Evolutionary conservation across 2,329 filamentous ascomycete species (phyloP), one percentile per base, ranked within the genome.

Genomic region (Sarocladium kiliense): DNA sequence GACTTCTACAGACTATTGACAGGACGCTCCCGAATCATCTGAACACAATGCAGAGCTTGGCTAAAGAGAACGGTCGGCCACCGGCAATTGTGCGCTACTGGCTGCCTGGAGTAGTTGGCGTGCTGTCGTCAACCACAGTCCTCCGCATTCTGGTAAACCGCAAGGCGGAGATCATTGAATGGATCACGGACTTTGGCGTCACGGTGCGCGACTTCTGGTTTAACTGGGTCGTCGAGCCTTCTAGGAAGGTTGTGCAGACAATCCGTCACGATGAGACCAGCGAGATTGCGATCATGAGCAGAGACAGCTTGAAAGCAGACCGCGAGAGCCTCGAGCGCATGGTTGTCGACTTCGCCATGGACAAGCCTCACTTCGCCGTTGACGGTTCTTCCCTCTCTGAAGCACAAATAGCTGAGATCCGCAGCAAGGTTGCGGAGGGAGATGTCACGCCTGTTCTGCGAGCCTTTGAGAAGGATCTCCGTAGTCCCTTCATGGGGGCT

Each of bases 271-370:
- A 97, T 64, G 85, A 89, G 63, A 88, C 86, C 61, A 96, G 91
- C 66, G 93, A 97, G 67, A 93, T 99, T 60, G 94, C 93, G 44
- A 89, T 99, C 61, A 94, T 99, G 88, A 97, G 91, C 73, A 89
- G 91, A 57, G 88, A 93, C 61, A 97, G 91, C 61, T 80, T 99
- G 21, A 86, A 88, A 67, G 91, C 92, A 1, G 94, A 99, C 67
- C 85, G 91, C 30, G 90, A 91, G 54, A 97, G 91, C 65, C 76
- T 99, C 30, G 93, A 99, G 70, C 87, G 94, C 49, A 99, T 99
- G 94, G 95, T 99, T 3, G 87, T 99, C 36, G 94, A 97, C 62
- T 99, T 99, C 74, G 89, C 92, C 3, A 75, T 86, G 10, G 91
- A 96, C 62, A 91, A 91, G 64, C 88, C 90, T 1, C 78, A 83